Conservation (phyloP, 495 filamentous ascomycete genomes). For the Tuber melanosporum region DNA sequence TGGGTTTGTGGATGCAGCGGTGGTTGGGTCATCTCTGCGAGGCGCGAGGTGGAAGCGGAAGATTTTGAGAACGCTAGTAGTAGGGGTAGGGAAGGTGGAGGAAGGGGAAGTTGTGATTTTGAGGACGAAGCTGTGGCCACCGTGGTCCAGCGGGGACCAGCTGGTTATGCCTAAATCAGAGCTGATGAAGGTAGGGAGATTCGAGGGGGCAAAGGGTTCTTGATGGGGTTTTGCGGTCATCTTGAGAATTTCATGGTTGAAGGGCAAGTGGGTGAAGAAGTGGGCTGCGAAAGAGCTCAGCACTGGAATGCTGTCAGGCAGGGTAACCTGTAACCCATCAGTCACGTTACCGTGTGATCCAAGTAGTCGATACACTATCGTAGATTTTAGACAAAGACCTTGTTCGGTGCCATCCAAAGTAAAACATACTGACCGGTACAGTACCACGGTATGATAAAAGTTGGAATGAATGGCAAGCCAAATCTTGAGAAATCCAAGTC, state of each 20-base stretch:
- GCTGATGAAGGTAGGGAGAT: constrained; percentile 6
- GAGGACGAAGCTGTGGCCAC: constrained; percentile 28
- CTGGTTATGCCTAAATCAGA: constrained; percentile 14
- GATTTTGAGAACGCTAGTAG: background rate
- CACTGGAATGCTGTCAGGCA: background rate
- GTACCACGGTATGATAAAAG: no score
- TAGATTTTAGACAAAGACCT: no score
- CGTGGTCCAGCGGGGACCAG: constrained; percentile 23
- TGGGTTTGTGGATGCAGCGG: background rate
- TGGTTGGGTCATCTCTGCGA: background rate
- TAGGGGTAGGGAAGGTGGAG: background rate
- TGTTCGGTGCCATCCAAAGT: no score
- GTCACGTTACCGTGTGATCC: background rate
- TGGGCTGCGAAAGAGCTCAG: background rate
- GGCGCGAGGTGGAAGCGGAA: constrained; percentile 1
- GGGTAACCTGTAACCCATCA: background rate
- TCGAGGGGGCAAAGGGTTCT: background rate
- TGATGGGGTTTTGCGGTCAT: background rate
- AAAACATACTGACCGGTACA: no score
- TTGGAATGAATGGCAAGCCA: no score
- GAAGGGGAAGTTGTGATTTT: constrained; percentile 9
- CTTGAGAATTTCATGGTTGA: background rate
- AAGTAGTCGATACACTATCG: no score
- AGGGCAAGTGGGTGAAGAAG: background rate
- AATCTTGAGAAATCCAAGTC: no score